Conservation (phyloP, 352 stramenopile species). For the Phytophthora pisi region DNA sequence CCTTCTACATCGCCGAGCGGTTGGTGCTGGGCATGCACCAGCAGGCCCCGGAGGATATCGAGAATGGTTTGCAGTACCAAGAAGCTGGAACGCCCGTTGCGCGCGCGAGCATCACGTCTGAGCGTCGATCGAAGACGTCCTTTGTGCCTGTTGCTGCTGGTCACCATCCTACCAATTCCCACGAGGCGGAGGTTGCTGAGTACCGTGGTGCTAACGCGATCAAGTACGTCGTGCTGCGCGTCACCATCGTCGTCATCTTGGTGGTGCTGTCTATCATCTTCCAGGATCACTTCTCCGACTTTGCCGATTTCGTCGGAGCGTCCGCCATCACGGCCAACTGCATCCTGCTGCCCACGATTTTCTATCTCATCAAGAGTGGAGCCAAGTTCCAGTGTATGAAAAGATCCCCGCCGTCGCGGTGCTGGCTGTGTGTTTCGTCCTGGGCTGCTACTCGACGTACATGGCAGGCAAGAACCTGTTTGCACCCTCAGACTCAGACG, state of each 20-base stretch:
- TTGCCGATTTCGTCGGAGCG: conserved; percentile 49
- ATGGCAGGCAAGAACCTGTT: conserved; percentile 46
- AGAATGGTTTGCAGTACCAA: conserved; percentile 17
- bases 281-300: conserved; percentile 46
- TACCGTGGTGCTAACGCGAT: conserved; percentile 41
- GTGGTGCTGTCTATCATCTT: conserved; percentile 40
- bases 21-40: conserved; percentile 46
- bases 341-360: conserved; percentile 28
- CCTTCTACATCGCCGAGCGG: conserved; percentile 47
- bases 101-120: conserved; percentile 18
- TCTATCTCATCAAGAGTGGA: conserved; percentile 47
- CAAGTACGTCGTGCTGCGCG: conserved; percentile 32
- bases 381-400: conserved; percentile 42
- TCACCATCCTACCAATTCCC: conserved; percentile 12
- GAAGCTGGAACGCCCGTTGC: conserved; percentile 19
- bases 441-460: conserved; percentile 50
- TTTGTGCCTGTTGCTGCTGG: conserved; percentile 34
- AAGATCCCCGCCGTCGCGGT: conserved; percentile 30
- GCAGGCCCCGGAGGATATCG: conserved; percentile 5
- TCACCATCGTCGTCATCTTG: conserved; percentile 35
- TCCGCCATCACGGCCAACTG: conserved; percentile 38
- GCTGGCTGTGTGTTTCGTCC: conserved; percentile 30
- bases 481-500: conserved; percentile 25
- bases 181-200: conserved; percentile 26
- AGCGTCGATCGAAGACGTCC: conserved; percentile 37